A percentile compares a stretch with the other conserved stretches of the same genome.
Conservation (phyloP, 2,329 filamentous ascomycete genomes). For the Ophiocordyceps camponoti-leonardi region DNA sequence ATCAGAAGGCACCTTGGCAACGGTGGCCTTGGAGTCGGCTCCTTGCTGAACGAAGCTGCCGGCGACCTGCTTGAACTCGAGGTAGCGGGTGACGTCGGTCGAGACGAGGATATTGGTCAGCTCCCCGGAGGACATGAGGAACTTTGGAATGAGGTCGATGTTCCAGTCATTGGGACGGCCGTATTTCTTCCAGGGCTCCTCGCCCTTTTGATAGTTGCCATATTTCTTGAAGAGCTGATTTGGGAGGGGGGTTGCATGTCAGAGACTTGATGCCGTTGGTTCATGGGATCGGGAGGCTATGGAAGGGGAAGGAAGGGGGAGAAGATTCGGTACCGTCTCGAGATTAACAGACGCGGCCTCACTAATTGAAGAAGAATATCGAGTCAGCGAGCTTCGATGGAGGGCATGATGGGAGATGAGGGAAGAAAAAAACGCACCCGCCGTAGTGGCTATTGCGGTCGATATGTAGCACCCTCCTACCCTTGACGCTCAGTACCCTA, state of each 20-base stretch:
- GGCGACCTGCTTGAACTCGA: constrained; percentile 87
- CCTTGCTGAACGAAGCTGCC: constrained; percentile 95
- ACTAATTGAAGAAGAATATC: constrained; percentile 15
- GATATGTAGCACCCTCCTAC: constrained; percentile 97
- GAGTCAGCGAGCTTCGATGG: background rate
- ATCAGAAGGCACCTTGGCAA: constrained; percentile 94
- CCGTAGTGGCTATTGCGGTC: constrained; percentile 98
- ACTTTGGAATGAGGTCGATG: constrained; percentile 95
- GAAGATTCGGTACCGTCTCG: constrained; percentile 47
- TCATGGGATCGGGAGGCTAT: background rate
- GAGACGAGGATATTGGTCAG: constrained; percentile 97
- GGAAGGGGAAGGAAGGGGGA: constrained; percentile 3
- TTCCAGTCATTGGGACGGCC: constrained; percentile 97
- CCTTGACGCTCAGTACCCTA: constrained; percentile 88
- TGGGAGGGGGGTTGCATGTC: background rate
- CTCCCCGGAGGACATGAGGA: constrained; percentile 97
- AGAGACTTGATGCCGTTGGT: constrained; percentile 5
- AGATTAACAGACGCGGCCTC: constrained; percentile 96
- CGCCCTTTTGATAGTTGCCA: constrained; percentile 59
- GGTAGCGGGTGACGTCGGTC: constrained; percentile 76
- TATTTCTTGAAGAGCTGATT: constrained; percentile 88
- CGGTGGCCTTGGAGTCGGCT: constrained; percentile 62
- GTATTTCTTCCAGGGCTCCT: constrained; percentile 97
- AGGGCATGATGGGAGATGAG: background rate
- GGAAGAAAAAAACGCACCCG: constrained; percentile 65